A percentile compares a stretch with the other conserved stretches of the same genome.
These are phyloP conservation scores for Ceratocystis cacaofunesta DNA, from an alignment of 2,329 filamentous ascomycete species.

Conservation along the genomic window DNA sequence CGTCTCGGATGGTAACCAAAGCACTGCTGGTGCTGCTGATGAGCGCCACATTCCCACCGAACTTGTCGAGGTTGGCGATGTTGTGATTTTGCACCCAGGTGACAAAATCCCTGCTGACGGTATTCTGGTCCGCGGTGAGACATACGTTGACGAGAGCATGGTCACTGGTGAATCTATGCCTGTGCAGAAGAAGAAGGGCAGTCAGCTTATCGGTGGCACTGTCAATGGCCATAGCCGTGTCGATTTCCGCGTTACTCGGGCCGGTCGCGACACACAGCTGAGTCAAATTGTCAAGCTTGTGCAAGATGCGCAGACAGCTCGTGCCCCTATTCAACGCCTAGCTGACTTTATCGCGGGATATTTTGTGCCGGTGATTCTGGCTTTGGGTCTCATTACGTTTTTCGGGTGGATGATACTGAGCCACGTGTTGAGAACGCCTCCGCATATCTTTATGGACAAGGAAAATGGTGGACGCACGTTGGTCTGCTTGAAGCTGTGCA, in stretches of 20 bases:
- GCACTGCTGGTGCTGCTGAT: constrained; percentile 55
- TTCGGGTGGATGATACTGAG: constrained; percentile 88
- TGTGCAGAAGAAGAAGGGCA: constrained; percentile 72
- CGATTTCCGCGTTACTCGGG: constrained; percentile 82
- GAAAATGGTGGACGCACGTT: constrained; percentile 82
- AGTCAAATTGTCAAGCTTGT: constrained; percentile 98
- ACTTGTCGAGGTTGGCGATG: constrained; percentile 81
- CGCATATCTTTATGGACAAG: constrained; percentile 68
- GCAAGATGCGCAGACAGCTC: constrained; percentile 86
- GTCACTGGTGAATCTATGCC: constrained; percentile 96
- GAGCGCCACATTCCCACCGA: constrained; percentile 73
- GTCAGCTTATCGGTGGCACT: constrained; percentile 74
- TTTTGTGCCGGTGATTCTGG: constrained; percentile 80
- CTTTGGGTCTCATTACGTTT: constrained; percentile 74
- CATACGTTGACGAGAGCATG: constrained; percentile 95
- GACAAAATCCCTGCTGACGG: constrained; percentile 96
- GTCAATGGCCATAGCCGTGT: constrained; percentile 87
- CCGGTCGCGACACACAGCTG: constrained; percentile 87
- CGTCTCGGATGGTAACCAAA: constrained; percentile 22
- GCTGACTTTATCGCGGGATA: constrained; percentile 85
- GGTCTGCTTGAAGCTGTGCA: constrained; percentile 94
- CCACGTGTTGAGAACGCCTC: constrained; percentile 70
- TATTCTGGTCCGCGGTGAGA: constrained; percentile 71
- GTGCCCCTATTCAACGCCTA: constrained; percentile 85
- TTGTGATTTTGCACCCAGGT: constrained; percentile 82